These are phyloP conservation scores for Rhodofomes roseus DNA, from an alignment of 1,284 basidiomycete genomes.

Conservation along the genomic window DNA sequence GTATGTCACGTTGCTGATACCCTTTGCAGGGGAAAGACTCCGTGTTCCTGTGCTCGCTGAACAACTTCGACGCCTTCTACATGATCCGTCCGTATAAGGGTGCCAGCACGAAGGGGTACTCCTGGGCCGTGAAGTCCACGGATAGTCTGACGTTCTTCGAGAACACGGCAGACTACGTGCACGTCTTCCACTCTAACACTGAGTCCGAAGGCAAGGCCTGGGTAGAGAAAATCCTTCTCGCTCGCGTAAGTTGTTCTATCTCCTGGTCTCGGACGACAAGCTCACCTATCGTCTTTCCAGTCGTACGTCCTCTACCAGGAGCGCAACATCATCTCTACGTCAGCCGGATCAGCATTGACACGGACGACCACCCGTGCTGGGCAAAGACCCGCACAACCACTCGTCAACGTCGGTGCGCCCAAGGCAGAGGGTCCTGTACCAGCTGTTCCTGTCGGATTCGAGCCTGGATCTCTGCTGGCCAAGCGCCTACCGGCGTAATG, in stretches of 20 bases:
- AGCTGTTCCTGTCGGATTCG: constrained; percentile 38
- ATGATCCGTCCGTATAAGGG: constrained; percentile 66
- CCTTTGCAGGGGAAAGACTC: constrained; percentile 75
- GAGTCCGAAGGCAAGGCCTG: constrained; percentile 64
- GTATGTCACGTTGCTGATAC: constrained; percentile 1
- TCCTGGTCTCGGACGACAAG: no score
- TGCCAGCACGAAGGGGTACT: constrained; percentile 64
- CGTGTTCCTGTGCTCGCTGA: constrained; percentile 72
- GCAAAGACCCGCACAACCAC: constrained; percentile 33
- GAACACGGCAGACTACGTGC: constrained; percentile 79
- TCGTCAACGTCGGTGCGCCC: constrained; percentile 33
- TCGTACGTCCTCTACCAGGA: constrained; percentile 81
- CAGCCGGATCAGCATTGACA: constrained; percentile 29
- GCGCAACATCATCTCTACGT: constrained; percentile 57
- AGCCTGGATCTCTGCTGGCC: constrained; percentile 64
- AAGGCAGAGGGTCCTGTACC: constrained; percentile 15
- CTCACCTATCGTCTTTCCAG: constrained; percentile 31
- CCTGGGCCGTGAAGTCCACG: constrained; percentile 84
- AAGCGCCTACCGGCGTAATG: constrained; percentile 32
- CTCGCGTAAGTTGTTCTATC: constrained; percentile 54
- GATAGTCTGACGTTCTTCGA: constrained; percentile 84
- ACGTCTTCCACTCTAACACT: constrained; percentile 68
- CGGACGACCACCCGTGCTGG: constrained; percentile 42
- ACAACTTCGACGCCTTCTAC: constrained; percentile 82
- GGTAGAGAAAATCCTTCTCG: constrained; percentile 73